Conservation (phyloP, 768 basidiomycete genomes). For the Boletus pseudopeckii region DNA sequence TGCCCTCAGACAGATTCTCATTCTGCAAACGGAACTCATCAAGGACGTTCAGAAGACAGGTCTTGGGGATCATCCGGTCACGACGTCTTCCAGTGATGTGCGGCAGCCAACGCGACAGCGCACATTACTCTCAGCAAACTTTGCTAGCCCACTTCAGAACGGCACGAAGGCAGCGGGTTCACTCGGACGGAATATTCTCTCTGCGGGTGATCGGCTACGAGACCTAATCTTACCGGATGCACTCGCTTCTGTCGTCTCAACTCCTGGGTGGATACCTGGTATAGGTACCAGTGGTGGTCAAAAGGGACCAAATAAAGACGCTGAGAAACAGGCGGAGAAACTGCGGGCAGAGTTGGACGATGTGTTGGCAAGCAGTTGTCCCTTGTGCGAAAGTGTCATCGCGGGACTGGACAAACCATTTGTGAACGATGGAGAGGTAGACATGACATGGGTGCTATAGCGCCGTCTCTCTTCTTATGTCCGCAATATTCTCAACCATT, state of each 20-base stretch:
- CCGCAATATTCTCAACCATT: constrained; percentile 49
- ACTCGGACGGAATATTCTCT: constrained; percentile 76
- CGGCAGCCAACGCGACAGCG: constrained; percentile 55
- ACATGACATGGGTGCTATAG: constrained; percentile 73
- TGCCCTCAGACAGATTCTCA: constrained; percentile 78
- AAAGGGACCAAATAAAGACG: constrained; percentile 44
- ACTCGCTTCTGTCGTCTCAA: constrained; percentile 77
- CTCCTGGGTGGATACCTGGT: constrained; percentile 74
- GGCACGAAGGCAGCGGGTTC: constrained; percentile 63
- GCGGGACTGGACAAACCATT: constrained; percentile 86
- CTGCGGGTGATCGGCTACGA: constrained; percentile 84
- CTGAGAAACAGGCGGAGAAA: constrained; percentile 63
- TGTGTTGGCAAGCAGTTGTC: constrained; percentile 83
- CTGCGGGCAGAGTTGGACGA: constrained; percentile 85
- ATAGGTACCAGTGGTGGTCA: constrained; percentile 50
- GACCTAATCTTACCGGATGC: constrained; percentile 95
- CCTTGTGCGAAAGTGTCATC: constrained; percentile 89
- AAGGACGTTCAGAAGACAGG: constrained; percentile 41
- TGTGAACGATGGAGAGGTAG: constrained; percentile 71
- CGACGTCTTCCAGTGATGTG: constrained; percentile 32
- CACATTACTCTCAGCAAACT: constrained; percentile 73
- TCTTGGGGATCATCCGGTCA: constrained; percentile 33
- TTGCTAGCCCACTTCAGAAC: constrained; percentile 57
- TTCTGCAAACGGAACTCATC: constrained; percentile 81
- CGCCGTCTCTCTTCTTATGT: neutral